phyloP scores from a whole-genome alignment of 768 basidiomycete species.

The Scleroderma citrinum region DNA sequence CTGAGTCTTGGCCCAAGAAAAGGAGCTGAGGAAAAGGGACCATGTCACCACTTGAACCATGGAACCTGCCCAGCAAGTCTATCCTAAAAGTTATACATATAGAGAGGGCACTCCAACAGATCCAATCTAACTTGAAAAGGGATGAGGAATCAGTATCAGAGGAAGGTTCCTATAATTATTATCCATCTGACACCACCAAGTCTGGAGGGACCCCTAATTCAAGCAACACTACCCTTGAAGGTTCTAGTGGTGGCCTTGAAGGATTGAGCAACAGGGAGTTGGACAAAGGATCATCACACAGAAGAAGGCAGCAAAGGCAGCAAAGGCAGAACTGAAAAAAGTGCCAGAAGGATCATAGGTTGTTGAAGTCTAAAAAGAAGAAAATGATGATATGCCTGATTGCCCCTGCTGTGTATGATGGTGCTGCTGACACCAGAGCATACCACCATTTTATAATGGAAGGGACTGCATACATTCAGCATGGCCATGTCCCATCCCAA shows the following conservation, averaged over 20 bases:
- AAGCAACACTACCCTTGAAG: too few relatives aligned
- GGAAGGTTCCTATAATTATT: neutral
- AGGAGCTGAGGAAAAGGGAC: too few relatives aligned
- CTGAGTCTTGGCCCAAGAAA: too few relatives aligned
- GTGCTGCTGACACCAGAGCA: neutral
- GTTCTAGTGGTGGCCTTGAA: too few relatives aligned
- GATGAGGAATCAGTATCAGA: neutral
- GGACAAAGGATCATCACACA: too few relatives aligned
- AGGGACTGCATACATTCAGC: constrained; percentile 7
- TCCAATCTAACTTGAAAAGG: neutral
- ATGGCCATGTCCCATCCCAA: constrained; percentile 9
- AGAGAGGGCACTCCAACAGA: neutral
- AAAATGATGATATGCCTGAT: neutral
- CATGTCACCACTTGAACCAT: neutral
- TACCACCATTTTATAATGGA: neutral
- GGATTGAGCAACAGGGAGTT: too few relatives aligned
- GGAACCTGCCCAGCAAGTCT: neutral
- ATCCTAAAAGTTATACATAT: neutral
- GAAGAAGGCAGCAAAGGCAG: too few relatives aligned
- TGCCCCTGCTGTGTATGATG: neutral
- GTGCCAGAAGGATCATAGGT: neutral
- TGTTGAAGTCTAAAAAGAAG: neutral
- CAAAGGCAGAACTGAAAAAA: neutral
- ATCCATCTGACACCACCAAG: too few relatives aligned
- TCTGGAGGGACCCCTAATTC: too few relatives aligned